Conservation (phyloP, 1,284 basidiomycete species). For the Cutaneotrichosporon sp. region DNA sequence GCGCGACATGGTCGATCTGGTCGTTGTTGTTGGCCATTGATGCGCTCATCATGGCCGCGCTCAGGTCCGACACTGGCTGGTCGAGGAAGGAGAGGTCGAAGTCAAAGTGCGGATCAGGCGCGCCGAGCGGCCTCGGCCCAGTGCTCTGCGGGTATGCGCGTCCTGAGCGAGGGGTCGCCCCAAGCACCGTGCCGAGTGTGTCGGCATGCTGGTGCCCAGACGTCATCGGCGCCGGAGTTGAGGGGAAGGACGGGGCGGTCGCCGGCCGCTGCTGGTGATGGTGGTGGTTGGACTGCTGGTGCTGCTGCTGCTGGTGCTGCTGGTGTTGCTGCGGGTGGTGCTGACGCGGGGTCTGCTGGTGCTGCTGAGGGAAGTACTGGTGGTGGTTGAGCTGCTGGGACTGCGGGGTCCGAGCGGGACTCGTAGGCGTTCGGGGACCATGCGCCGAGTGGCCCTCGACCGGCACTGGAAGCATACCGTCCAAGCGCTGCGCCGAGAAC, state of each 20-base stretch:
- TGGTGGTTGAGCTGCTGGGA: not conserved
- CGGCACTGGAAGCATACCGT: not conserved
- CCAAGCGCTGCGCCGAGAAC: slow-evolving; percentile 3
- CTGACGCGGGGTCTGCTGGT: slow-evolving; percentile 5
- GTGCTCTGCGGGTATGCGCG: slow-evolving; percentile 21
- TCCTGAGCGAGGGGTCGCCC: slow-evolving; percentile 1
- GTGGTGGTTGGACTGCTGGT: slow-evolving; percentile 1
- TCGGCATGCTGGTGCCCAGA: not conserved
- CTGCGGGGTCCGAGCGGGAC: not conserved
- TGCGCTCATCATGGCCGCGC: slow-evolving; percentile 15
- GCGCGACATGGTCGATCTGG: slow-evolving; percentile 1
- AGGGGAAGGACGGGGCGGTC: not conserved
- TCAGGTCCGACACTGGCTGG: slow-evolving; percentile 22
- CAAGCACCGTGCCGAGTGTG: slow-evolving; percentile 2
- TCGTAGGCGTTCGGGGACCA: not conserved
- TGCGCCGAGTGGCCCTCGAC: not conserved
- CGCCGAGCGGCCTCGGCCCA: slow-evolving; percentile 22
- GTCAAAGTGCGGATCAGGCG: slow-evolving; percentile 22
- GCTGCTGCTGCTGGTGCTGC: too few species aligned
- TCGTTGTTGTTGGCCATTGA: slow-evolving; percentile 4
- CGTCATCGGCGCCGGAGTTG: not conserved
- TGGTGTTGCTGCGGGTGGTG: slow-evolving; percentile 2
- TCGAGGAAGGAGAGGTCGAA: slow-evolving; percentile 29
- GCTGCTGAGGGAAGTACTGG: slow-evolving; percentile 6
- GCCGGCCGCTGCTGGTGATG: slow-evolving; percentile 4